Conservation (phyloP, 148 eudicot genomes). For the Spergularia marina region DNA sequence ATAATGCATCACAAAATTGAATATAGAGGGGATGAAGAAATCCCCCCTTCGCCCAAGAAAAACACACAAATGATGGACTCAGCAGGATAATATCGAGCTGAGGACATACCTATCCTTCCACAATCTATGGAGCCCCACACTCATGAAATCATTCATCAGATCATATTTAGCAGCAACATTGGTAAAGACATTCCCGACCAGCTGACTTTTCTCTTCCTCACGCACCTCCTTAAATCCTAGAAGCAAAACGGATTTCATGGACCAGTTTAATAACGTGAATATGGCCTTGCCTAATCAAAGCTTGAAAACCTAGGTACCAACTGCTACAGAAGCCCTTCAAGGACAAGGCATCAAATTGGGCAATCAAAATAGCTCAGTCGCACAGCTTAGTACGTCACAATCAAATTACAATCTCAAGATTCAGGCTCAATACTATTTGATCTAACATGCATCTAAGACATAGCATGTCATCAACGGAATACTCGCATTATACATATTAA, state of each 20-base stretch:
- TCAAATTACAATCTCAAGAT: neutral
- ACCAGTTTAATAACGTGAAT: neutral
- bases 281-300: neutral
- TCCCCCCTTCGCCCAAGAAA: neutral
- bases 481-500: no score
- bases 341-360: neutral
- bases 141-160: conserved; percentile 96
- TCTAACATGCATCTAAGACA: no score
- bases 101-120: conserved; percentile 86
- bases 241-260: conserved; percentile 8
- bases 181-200: conserved; percentile 91
- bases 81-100: conserved; percentile 11
- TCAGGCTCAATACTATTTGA: no score
- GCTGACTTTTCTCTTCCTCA: conserved; percentile 82
- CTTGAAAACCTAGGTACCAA: neutral
- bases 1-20: neutral
- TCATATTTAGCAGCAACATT: conserved; percentile 88
- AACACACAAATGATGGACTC: conserved; percentile 4
- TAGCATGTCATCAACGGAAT: no score
- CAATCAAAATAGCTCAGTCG: neutral
- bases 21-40: neutral
- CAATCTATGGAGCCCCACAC: conserved; percentile 79
- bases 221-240: conserved; percentile 83
- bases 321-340: neutral
- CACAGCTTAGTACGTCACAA: neutral